Evolutionary conservation across 768 basidiomycete genomes (phyloP).

Genomic region (Amyloporia xantha): DNA sequence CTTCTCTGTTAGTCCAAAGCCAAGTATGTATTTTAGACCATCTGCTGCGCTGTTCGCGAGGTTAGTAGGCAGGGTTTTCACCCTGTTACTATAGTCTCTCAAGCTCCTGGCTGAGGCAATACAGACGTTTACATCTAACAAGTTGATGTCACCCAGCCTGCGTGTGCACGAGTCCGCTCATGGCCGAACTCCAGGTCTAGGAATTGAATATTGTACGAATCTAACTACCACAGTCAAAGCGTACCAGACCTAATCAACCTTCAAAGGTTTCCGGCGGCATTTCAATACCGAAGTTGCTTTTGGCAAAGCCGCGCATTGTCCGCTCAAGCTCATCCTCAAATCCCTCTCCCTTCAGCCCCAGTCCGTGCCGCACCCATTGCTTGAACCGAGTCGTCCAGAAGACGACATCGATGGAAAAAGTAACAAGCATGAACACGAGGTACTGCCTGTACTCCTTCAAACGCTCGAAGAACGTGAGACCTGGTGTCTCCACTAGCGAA

Average conservation of each 20-base stretch:
- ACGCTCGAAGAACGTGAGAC: conserved; percentile 36
- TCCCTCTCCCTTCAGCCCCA: conserved; percentile 42
- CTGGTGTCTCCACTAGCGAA: conserved; percentile 43
- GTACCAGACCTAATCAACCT: conserved; percentile 14
- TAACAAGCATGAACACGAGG: conserved; percentile 54
- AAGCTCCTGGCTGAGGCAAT: no score
- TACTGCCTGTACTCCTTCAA: conserved; percentile 51
- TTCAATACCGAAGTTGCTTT: conserved; percentile 73
- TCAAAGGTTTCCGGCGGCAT: conserved; percentile 32
- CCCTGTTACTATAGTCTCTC: no score
- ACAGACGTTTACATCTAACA: no score
- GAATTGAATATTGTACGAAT: no score
- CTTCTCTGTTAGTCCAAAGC: no score
- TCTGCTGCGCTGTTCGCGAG: no score
- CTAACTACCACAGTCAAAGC: no score
- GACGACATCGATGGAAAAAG: conserved; percentile 62
- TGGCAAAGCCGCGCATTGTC: conserved; percentile 69
- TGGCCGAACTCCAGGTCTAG: no score
- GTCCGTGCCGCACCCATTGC: conserved; percentile 33
- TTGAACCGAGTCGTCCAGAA: conserved; percentile 59
- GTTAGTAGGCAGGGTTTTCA: no score
- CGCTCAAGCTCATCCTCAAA: conserved; percentile 83
- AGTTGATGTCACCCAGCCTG: no score
- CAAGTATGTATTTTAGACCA: no score
- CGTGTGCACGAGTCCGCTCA: no score